Evolutionary conservation across 2,329 filamentous ascomycete genomes (phyloP), one percentile per base, ranked within the genome.

Genomic region (Fusarium incarnatum): DNA sequence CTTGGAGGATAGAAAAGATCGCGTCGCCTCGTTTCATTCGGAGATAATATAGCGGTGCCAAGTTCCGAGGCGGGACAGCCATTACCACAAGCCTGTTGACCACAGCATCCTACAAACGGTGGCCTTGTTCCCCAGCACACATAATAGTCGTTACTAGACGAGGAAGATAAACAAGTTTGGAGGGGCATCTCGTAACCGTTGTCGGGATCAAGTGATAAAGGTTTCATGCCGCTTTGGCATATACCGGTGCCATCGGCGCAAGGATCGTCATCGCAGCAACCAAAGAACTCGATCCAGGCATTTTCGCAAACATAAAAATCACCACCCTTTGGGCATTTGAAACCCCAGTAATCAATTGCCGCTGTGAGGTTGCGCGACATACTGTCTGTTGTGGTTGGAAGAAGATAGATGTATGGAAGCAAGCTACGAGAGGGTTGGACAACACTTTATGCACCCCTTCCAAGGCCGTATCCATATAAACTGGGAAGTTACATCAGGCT

Each of bases 381-480:
- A 9, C 9, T n/a, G 34, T 10, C 1, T 18, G 0, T 34, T 18
- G 34, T 9, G 3, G 10, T 1, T 11, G 9, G 5, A 11, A 10
- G 9, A 37, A 4, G 9, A n/a, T 6, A 18, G 3, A 18, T 6
- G 8, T 2, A 7, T 11, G 1, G 1, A n/a, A 10, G 32, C 1
- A 18, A 18, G 32, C 16, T 0, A 2, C 8, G 6, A 18, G 32
- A 6, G 32, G 16, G 16, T 6, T 3, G 16, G 9, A 1, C 9
- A 37, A 5, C 9, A 18, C 5, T 11, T 37, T 37, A 37, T 10
- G 32, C 9, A 18, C 8, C 32, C 3, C 5, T 34, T 34, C 2
- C 5, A 34, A 34, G 2, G 16, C 4, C 2, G 9, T 18, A 6
- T 34, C 0, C 9, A 18, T 34, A 11, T 8, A 11, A 6, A 34